phyloP scores from a whole-genome alignment of 2,329 filamentous ascomycete genomes.

The Diaporthe ampelina region DNA sequence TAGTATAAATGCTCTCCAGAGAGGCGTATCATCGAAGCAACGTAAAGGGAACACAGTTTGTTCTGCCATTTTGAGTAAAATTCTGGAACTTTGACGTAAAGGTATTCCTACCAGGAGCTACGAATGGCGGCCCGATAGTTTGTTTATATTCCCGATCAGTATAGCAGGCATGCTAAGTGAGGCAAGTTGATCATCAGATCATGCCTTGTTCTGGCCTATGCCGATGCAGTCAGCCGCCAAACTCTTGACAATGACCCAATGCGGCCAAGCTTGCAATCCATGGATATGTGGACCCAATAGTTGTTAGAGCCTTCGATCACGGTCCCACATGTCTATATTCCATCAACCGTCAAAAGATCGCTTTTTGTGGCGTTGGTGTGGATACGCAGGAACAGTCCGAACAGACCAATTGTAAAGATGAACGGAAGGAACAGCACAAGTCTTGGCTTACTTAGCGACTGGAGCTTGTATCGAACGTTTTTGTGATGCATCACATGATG shows the following conservation, averaged over 20 bases:
- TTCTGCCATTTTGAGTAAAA: background rate
- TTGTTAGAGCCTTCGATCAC: background rate
- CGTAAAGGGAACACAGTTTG: slow-evolving; percentile 44
- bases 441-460: background rate
- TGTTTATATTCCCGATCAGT: background rate
- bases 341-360: background rate
- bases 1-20: slow-evolving; percentile 45
- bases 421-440: background rate
- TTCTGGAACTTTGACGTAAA: background rate
- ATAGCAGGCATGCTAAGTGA: background rate
- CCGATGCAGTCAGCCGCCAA: background rate
- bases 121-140: too few relatives aligned
- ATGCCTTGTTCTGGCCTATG: background rate
- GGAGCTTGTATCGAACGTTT: background rate
- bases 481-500: background rate
- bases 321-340: background rate
- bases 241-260: background rate
- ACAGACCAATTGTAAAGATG: background rate
- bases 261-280: too few relatives aligned
- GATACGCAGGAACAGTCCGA: background rate
- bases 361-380: background rate
- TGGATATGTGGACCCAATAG: background rate
- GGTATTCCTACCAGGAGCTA: background rate
- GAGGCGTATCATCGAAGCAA: slow-evolving; percentile 47
- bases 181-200: background rate